phyloP scores from a whole-genome alignment of 129 eudicot species.

The Lactuca sativa region DNA sequence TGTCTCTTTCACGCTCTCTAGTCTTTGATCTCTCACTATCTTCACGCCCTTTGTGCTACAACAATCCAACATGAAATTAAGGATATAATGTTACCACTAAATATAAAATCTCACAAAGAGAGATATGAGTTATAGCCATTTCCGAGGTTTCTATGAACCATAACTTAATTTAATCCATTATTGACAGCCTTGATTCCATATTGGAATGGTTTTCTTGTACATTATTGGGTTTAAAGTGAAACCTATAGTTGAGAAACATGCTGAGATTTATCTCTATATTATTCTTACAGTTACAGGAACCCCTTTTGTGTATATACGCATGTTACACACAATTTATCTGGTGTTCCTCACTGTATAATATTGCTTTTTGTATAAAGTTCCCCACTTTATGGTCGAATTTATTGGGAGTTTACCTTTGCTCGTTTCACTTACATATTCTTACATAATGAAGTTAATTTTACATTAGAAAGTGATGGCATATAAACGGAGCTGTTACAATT shows the following conservation, averaged over 20 bases:
- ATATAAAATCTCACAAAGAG: neutral
- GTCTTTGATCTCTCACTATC: slow-evolving; percentile 46
- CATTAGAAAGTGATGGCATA: neutral
- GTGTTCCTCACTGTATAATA: neutral
- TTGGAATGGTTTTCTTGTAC: neutral
- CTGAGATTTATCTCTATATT: no score
- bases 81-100: slow-evolving; percentile 6
- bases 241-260: no score
- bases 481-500: neutral
- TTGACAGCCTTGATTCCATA: slow-evolving; percentile 9
- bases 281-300: no score
- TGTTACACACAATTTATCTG: no score
- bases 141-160: neutral
- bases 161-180: slow-evolving; percentile 5
- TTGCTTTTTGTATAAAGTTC: neutral
- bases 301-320: no score
- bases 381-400: slow-evolving; percentile 1
- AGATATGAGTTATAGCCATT: neutral
- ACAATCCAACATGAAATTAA: neutral
- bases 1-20: slow-evolving; percentile 45
- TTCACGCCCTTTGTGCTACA: slow-evolving; percentile 50
- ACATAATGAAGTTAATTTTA: no score
- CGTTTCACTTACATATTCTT: no score
- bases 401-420: neutral
- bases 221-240: neutral